These are phyloP conservation scores for Lepidium didymum DNA, from an alignment of 345 rosid genomes.

Conservation along the genomic window DNA sequence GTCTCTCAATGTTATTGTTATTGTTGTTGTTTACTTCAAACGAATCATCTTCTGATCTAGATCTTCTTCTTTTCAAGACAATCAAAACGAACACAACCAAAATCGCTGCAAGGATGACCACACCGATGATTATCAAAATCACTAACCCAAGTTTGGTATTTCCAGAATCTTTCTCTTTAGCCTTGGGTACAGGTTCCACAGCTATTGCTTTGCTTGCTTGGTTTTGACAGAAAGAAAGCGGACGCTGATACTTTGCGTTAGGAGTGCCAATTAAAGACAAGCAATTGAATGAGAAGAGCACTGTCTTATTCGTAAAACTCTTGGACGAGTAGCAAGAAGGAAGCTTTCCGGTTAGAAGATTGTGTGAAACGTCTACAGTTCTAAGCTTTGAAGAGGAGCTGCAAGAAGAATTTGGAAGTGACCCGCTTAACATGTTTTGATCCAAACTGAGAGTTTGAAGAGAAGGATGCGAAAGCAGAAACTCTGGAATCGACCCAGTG, in stretches of 20 bases:
- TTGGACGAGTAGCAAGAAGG: slow-evolving; percentile 47
- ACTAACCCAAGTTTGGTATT: slow-evolving; percentile 40
- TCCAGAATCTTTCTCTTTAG: slow-evolving; percentile 28
- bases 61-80: slow-evolving; percentile 40
- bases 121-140: slow-evolving; percentile 55
- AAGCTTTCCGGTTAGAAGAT: slow-evolving; percentile 63
- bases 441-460: slow-evolving; percentile 48
- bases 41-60: slow-evolving; percentile 17
- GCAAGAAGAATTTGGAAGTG: slow-evolving; percentile 52
- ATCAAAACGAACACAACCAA: slow-evolving; percentile 40
- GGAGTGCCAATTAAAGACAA: slow-evolving; percentile 39
- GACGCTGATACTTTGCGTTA: slow-evolving; percentile 50
- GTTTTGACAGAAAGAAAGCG: slow-evolving; percentile 60
- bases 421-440: slow-evolving; percentile 49
- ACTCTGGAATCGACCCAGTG: slow-evolving; percentile 50
- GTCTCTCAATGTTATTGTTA: slow-evolving; percentile 31
- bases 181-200: slow-evolving; percentile 43
- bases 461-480: slow-evolving; percentile 53
- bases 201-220: slow-evolving; percentile 78
- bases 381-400: slow-evolving; percentile 31
- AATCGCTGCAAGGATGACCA: slow-evolving; percentile 32
- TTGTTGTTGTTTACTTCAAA: slow-evolving; percentile 29
- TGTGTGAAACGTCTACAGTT: slow-evolving; percentile 58
- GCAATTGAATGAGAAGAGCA: slow-evolving; percentile 73
- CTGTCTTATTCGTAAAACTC: slow-evolving; percentile 43